A percentile compares a stretch with the other conserved stretches of the same genome.
Evolutionary conservation across 1,284 basidiomycete species (phyloP).

Genomic region (Ganoderma lucidum): DNA sequence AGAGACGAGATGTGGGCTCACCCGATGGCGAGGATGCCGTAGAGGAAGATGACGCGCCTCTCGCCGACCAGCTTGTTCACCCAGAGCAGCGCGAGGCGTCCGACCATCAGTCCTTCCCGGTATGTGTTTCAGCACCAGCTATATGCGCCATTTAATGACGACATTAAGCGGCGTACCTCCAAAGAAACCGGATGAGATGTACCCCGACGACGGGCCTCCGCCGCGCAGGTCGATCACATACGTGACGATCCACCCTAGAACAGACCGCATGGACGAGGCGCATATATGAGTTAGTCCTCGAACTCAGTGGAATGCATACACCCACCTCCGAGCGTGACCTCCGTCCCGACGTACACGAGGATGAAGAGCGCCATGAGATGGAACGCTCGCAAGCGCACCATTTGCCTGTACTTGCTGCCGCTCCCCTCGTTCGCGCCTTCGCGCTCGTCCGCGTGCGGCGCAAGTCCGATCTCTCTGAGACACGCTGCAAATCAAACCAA

Average conservation of each 20-base stretch:
- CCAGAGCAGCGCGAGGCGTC: conserved; percentile 55
- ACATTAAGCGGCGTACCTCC: conserved; percentile 44
- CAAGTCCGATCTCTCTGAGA: conserved; percentile 44
- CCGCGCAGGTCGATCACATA: conserved; percentile 54
- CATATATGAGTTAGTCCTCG: too few relatives aligned
- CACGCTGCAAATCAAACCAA: conserved; percentile 36
- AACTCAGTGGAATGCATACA: neutral
- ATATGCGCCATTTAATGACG: neutral
- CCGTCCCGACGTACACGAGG: conserved; percentile 55
- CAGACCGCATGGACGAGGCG: too few relatives aligned
- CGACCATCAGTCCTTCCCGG: conserved; percentile 49
- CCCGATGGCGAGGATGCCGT: conserved; percentile 47
- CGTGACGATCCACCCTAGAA: conserved; percentile 59
- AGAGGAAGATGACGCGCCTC: conserved; percentile 48
- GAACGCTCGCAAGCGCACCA: conserved; percentile 46
- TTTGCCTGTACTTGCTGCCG: conserved; percentile 49
- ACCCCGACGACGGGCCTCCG: conserved; percentile 57
- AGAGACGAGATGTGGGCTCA: conserved; percentile 26
- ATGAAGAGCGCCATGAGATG: conserved; percentile 55
- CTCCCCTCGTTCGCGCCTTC: conserved; percentile 29
- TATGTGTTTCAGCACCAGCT: neutral
- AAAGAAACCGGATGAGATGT: conserved; percentile 60
- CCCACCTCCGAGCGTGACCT: conserved; percentile 55
- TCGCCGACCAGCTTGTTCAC: conserved; percentile 61
- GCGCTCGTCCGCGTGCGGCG: conserved; percentile 28